A percentile compares a stretch with the other conserved stretches of the same genome.
These are phyloP conservation scores for Trichoderma sp. DNA, from an alignment of 2,329 filamentous ascomycete genomes.

Conservation along the genomic window DNA sequence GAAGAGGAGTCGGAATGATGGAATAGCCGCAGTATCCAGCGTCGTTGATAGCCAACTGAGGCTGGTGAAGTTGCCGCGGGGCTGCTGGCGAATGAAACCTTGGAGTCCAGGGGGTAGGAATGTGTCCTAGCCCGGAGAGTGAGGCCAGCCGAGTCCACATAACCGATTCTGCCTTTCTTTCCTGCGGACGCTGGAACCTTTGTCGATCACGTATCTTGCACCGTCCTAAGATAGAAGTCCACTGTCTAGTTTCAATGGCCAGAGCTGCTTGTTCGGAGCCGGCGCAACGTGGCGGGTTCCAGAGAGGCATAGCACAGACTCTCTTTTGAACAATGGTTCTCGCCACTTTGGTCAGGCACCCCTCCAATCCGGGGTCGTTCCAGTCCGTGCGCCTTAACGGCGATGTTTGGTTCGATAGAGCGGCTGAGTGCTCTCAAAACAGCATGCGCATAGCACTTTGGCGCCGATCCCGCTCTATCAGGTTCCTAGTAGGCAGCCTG, in stretches of 20 bases:
- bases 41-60: slow-evolving; percentile 4
- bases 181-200: slow-evolving; percentile 23
- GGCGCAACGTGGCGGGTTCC: slow-evolving; percentile 3
- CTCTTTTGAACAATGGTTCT: not conserved
- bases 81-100: slow-evolving; percentile 6
- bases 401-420: not conserved
- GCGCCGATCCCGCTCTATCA: slow-evolving; percentile 21
- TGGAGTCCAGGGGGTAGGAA: not conserved
- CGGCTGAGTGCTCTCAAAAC: not conserved
- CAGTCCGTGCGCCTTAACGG: not conserved
- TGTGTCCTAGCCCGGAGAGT: slow-evolving; percentile 1
- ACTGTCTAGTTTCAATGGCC: slow-evolving; percentile 17
- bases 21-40: slow-evolving; percentile 6
- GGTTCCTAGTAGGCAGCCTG: not conserved
- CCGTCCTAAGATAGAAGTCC: slow-evolving; percentile 27
- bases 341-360: slow-evolving; percentile 6
- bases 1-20: slow-evolving; percentile 19
- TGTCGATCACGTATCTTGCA: slow-evolving; percentile 24
- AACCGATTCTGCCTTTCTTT: slow-evolving; percentile 19
- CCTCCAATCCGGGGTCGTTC: slow-evolving; percentile 12
- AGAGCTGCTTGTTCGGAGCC: slow-evolving; percentile 4
- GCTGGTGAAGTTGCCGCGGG: not conserved
- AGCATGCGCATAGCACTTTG: not conserved
- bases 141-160: slow-evolving; percentile 14
- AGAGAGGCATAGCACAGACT: not conserved